phyloP scores from a whole-genome alignment of 2,329 filamentous ascomycete species.

The Drechmeria coniospora region DNA sequence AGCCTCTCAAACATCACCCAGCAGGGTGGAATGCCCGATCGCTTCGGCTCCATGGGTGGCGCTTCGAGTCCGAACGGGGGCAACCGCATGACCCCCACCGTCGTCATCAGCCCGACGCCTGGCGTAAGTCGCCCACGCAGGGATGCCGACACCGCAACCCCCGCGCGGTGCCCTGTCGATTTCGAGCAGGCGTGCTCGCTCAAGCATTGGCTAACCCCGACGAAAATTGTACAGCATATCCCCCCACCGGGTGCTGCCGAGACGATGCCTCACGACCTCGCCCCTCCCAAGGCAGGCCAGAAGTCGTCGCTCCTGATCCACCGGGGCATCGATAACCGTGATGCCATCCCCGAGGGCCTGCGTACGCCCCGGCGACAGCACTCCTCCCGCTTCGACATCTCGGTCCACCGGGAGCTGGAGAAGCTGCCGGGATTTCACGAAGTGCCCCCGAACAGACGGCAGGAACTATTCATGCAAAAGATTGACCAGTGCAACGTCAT shows the following conservation, averaged over 20 bases:
- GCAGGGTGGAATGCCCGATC: constrained; percentile 22
- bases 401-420: constrained; percentile 87
- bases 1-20: constrained; percentile 20
- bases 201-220: not conserved
- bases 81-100: constrained; percentile 54
- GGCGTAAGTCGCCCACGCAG: constrained; percentile 53
- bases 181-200: not conserved
- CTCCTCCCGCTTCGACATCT: constrained; percentile 95
- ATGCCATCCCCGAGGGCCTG: constrained; percentile 78
- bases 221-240: constrained; percentile 50
- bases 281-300: constrained; percentile 77
- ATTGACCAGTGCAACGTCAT: constrained; percentile 99
- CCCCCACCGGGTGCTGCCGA: constrained; percentile 87
- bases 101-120: constrained; percentile 87
- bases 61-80: constrained; percentile 21
- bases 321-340: constrained; percentile 76
- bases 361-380: constrained; percentile 93
- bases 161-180: not conserved
- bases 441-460: constrained; percentile 82
- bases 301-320: constrained; percentile 84
- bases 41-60: constrained; percentile 22
- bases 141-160: no score
- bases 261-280: constrained; percentile 95
- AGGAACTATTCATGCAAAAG: constrained; percentile 99
- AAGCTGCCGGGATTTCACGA: constrained; percentile 97